Conservation (phyloP, 2,329 filamentous ascomycete species). For the Colletotrichum liaoningense region DNA sequence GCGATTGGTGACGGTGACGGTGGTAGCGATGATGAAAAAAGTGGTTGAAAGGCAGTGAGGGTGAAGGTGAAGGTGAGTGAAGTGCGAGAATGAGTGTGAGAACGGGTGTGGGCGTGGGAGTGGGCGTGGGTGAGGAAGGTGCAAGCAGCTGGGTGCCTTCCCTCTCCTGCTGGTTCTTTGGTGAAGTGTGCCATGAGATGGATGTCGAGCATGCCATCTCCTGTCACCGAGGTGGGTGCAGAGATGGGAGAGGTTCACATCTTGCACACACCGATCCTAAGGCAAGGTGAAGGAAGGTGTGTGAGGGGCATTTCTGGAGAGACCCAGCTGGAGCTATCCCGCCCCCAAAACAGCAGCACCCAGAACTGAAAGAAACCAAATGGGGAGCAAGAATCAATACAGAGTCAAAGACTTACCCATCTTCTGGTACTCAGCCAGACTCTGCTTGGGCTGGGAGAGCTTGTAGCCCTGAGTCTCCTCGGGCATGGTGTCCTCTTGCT, state of each 20-base stretch:
- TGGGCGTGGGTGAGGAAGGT: background rate
- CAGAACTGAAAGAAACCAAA: background rate
- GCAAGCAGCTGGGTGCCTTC: background rate
- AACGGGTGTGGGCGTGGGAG: too few species aligned
- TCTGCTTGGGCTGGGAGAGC: slow-evolving; percentile 97
- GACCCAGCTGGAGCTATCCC: slow-evolving; percentile 1
- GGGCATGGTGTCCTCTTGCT: slow-evolving; percentile 82
- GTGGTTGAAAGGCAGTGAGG: background rate
- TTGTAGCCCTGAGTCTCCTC: slow-evolving; percentile 97
- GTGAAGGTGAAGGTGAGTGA: background rate
- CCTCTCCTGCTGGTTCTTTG: background rate
- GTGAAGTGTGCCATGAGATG: background rate
- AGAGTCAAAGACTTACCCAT: slow-evolving; percentile 76
- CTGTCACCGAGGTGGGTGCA: slow-evolving; percentile 12
- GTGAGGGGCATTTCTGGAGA: slow-evolving; percentile 16
- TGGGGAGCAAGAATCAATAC: background rate
- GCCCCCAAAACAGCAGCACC: background rate
- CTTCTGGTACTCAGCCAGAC: slow-evolving; percentile 91
- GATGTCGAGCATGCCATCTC: background rate
- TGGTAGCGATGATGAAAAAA: background rate
- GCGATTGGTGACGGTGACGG: background rate
- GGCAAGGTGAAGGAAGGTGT: slow-evolving; percentile 7
- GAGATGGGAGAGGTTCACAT: background rate
- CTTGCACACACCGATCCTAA: background rate
- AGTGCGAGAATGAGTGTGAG: background rate